Base-by-base conservation (phyloP, 768 basidiomycete species). In the Trametes villosa region DNA sequence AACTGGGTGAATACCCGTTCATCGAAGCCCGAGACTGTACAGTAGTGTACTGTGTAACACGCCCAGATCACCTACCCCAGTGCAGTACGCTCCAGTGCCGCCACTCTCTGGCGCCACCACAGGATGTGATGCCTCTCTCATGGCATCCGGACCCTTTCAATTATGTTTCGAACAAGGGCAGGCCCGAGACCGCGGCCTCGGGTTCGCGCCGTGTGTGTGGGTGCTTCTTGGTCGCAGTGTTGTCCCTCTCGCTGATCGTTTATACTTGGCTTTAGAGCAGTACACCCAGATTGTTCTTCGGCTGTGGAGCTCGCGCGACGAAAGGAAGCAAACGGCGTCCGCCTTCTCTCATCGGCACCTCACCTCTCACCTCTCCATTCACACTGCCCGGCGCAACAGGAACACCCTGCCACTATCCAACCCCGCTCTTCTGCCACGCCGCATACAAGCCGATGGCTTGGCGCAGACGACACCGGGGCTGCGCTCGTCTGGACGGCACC, bases 181-280 rank as follows among this genome's bases (percentile, higher is more conserved):
- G n/a, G n/a, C n/a, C n/a, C n/a, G n/a, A n/a, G n/a, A n/a, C n/a
- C n/a, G n/a, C n/a, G n/a, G n/a, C n/a, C n/a, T n/a, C n/a, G n/a
- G n/a, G n/a, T n/a, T n/a, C n/a, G n/a, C n/a, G n/a, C n/a, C n/a
- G n/a, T n/a, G n/a, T n/a, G n/a, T n/a, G n/a, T n/a, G n/a, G n/a
- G n/a, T n/a, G n/a, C n/a, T n/a, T n/a, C n/a, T n/a, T n/a, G n/a
- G n/a, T n/a, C n/a, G n/a, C n/a, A n/a, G n/a, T 50, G 47, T 30
- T 60, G 4, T 54, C 59, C 30, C 49, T 60, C 31, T 60, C 59
- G 82, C 26, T 87, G 64, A 49, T 26, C 15, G 47, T 22, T 2
- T 57, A 29, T 42, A 38, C 13, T 15, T 15, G 36, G 13, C 36
- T 11, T 18, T 15, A 7, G 36, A 38, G 18, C 13, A 34, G 36